phyloP scores from a whole-genome alignment of 2,329 filamentous ascomycete species.

The Stromatinia cepivora region DNA sequence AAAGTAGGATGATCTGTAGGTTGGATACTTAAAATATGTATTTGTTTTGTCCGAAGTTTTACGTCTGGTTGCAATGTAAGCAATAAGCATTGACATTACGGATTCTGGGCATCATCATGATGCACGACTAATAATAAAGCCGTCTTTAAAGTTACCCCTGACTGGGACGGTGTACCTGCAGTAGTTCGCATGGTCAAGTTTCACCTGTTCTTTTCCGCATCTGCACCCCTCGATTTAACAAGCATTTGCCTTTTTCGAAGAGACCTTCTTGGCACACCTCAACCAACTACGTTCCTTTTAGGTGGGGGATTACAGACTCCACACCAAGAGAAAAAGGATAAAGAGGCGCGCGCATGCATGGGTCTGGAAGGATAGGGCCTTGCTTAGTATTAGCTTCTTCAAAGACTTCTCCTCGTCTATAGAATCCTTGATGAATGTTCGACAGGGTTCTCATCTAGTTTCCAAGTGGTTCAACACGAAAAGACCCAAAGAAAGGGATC shows the following conservation, averaged over 20 bases:
- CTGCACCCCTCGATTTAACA: constrained; percentile 14
- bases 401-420: constrained; percentile 15
- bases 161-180: constrained; percentile 20
- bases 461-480: constrained; percentile 17
- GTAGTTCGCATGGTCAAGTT: constrained; percentile 18
- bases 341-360: constrained; percentile 24
- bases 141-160: constrained; percentile 11
- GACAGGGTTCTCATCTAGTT: constrained; percentile 15
- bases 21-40: background rate
- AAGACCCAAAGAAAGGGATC: constrained; percentile 8
- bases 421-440: constrained; percentile 10
- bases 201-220: constrained; percentile 15
- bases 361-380: constrained; percentile 6
- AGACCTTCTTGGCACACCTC: constrained; percentile 1
- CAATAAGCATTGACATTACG: constrained; percentile 19
- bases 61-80: constrained; percentile 8
- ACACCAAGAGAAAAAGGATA: constrained; percentile 4
- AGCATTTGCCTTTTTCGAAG: constrained; percentile 5
- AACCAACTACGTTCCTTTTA: constrained; percentile 8
- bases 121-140: constrained; percentile 6
- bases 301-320: background rate
- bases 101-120: constrained; percentile 12
- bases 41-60: constrained; percentile 1
- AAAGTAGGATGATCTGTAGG: background rate
- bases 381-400: constrained; percentile 17